Evolutionary conservation across 805 yeast genomes (phyloP).

Genomic region (Metschnikowia vanudenii): DNA sequence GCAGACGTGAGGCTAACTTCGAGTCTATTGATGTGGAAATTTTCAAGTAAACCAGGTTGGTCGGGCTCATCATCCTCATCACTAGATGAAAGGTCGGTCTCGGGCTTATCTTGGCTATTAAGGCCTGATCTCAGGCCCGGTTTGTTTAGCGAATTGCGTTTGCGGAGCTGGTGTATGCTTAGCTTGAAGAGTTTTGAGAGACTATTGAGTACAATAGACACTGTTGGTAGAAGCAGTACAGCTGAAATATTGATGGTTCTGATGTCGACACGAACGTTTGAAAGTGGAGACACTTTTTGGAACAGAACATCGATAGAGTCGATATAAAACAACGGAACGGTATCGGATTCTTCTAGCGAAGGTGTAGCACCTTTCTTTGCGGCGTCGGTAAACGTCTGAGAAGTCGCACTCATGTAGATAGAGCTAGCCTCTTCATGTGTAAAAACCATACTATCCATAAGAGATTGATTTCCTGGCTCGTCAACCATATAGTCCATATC

Average conservation of each 20-base stretch:
- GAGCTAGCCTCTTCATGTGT: slow-evolving; percentile 70
- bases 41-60: slow-evolving; percentile 29
- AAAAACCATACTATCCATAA: slow-evolving; percentile 58
- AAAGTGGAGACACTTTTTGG: slow-evolving; percentile 42
- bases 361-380: not conserved
- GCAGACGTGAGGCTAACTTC: slow-evolving; percentile 49
- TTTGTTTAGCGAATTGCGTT: slow-evolving; percentile 8
- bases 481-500: slow-evolving; percentile 16
- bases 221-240: slow-evolving; percentile 42
- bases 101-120: no score
- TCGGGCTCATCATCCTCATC: no score
- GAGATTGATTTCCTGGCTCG: slow-evolving; percentile 39
- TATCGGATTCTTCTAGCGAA: not conserved
- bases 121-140: not conserved
- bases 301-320: slow-evolving; percentile 44
- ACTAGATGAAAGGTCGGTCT: no score
- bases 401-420: slow-evolving; percentile 79
- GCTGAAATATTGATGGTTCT: slow-evolving; percentile 44
- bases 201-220: slow-evolving; percentile 36
- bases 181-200: slow-evolving; percentile 36
- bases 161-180: slow-evolving; percentile 30
- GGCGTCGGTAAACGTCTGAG: slow-evolving; percentile 39
- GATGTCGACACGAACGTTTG: slow-evolving; percentile 39
- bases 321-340: slow-evolving; percentile 28
- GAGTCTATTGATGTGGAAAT: slow-evolving; percentile 37